phyloP scores from a whole-genome alignment of 257 asterid species.

The Lithospermum erythrorhizon region DNA sequence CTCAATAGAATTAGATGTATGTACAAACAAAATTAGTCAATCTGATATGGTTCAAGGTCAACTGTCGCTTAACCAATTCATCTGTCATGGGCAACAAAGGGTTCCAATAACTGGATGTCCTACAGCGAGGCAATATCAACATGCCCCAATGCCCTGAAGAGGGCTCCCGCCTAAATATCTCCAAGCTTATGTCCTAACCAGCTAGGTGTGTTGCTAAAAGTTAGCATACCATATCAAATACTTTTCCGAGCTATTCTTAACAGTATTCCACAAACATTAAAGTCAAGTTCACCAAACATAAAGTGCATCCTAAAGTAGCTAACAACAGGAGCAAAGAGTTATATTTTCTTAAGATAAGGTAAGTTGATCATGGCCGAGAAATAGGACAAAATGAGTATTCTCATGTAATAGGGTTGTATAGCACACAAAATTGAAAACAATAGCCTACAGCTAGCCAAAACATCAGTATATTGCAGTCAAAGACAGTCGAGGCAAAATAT shows the following conservation, averaged over 20 bases:
- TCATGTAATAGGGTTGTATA: background rate
- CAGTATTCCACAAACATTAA: background rate
- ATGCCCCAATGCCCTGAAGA: too few species aligned
- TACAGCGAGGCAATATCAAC: too few species aligned
- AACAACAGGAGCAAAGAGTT: too few species aligned
- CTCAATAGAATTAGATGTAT: slow-evolving; percentile 8
- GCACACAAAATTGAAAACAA: background rate
- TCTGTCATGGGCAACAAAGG: background rate
- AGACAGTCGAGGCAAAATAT: background rate
- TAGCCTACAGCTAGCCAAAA: background rate
- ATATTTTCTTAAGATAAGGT: too few species aligned
- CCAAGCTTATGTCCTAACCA: background rate
- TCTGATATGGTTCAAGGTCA: background rate
- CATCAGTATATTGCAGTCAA: background rate
- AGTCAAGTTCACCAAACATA: background rate
- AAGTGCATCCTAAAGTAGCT: too few species aligned
- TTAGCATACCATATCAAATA: background rate
- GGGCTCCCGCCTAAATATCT: too few species aligned
- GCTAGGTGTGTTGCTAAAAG: background rate
- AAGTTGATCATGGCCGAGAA: too few species aligned
- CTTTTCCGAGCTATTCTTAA: background rate
- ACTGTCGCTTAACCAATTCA: background rate
- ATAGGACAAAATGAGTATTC: background rate
- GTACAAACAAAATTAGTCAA: background rate
- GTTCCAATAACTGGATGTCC: too few species aligned